Evolutionary conservation across 129 eudicot genomes (phyloP), one percentile per base, ranked within the genome.

Genomic region (Smallanthus sonchifolius): DNA sequence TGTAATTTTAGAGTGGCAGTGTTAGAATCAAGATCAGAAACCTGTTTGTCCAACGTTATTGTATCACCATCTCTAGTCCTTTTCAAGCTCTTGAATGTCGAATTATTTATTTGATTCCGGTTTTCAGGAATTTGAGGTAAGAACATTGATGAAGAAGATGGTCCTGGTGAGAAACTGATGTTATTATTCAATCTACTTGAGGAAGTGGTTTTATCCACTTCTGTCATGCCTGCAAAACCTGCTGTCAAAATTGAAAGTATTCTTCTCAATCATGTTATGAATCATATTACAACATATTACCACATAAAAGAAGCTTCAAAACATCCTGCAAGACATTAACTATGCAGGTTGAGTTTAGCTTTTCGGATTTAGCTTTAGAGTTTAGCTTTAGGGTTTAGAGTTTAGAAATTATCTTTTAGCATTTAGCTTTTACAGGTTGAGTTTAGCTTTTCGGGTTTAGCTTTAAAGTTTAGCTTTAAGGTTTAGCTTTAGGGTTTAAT

Each of bases 31-130:
- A 73, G 68, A 6, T 20, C 20, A 49, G 30, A 24, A 24, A 91
- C 97, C 97, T 86, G 89, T 73, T 49, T 81, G 20, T 83, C 87
- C 69, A 83, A 65, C 1, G 77, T 78, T 73, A 66, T 86, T 39
- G 74, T 15, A 60, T 82, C 95, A 35, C 80, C 90, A 17, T 86
- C 91, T 65, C 84, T 81, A 45, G 75, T 75, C 67, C 95, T 82
- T 59, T 91, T 89, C 73, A 84, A 79, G 72, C 61, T 51, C 44
- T 51, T 80, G 76, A 84, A 84, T n/a, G 82, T 59, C 28, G 97
- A 77, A 73, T 83, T 84, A 30, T 79, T 84, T 86, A 39, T 73
- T 69, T 85, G 83, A 14, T 68, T 77, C 14, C 67, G 65, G 54
- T 74, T 76, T 65, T 84, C 89, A 0, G 85, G 68, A 52, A 86